Evolutionary conservation across 2,329 filamentous ascomycete genomes (phyloP).

Genomic region (Capronia americana): DNA sequence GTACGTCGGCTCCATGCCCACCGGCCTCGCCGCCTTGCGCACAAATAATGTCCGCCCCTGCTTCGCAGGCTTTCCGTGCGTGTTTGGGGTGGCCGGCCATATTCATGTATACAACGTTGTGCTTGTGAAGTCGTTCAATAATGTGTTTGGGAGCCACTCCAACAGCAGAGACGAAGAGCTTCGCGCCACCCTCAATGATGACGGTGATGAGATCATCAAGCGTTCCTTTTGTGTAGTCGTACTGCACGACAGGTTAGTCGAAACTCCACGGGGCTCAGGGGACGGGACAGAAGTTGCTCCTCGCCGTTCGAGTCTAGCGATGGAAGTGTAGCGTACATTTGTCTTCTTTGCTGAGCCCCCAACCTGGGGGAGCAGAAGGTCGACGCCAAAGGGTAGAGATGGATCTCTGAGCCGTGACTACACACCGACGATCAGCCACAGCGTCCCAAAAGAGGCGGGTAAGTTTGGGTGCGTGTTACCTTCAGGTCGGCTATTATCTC

Average conservation of each 20-base stretch:
- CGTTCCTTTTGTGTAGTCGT: slow-evolving; percentile 83
- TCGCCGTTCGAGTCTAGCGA: too few relatives aligned
- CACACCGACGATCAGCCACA: too few relatives aligned
- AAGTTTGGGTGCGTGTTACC: too few relatives aligned
- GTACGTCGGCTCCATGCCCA: too few relatives aligned
- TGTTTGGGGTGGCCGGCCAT: slow-evolving; percentile 88
- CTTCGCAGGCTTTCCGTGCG: slow-evolving; percentile 76
- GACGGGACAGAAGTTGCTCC: too few relatives aligned
- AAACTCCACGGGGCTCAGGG: not conserved
- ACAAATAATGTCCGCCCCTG: slow-evolving; percentile 67
- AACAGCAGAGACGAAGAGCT: slow-evolving; percentile 68
- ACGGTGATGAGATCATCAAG: slow-evolving; percentile 80
- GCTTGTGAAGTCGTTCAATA: slow-evolving; percentile 71
- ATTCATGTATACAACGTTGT: slow-evolving; percentile 81
- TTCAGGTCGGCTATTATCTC: too few relatives aligned
- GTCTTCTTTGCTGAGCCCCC: slow-evolving; percentile 86
- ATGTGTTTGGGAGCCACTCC: slow-evolving; percentile 73
- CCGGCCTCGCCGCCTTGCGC: too few relatives aligned
- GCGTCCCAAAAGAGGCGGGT: too few relatives aligned
- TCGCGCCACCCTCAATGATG: slow-evolving; percentile 68
- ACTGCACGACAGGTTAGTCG: slow-evolving; percentile 51
- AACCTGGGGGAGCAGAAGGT: slow-evolving; percentile 86
- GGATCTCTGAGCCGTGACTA: too few relatives aligned
- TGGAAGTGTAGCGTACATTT: slow-evolving; percentile 62
- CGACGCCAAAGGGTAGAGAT: slow-evolving; percentile 92